Evolutionary conservation across 768 basidiomycete genomes (phyloP).

Genomic region (Tremella fuciformis): DNA sequence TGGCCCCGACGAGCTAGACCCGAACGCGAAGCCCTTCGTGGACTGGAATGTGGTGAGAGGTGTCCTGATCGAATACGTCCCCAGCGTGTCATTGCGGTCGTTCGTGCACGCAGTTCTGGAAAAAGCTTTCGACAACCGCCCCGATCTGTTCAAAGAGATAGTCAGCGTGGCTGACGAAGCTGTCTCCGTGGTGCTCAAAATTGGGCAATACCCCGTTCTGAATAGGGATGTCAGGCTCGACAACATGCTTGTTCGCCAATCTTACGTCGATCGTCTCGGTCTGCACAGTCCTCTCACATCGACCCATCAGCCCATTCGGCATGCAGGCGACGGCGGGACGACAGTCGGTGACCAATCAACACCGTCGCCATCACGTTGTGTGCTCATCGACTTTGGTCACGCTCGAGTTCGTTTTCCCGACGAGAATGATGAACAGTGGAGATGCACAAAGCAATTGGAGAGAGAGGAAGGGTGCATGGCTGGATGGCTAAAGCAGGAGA

Average conservation of each 20-base stretch:
- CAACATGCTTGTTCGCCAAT: background rate
- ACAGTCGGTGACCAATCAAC: too few species aligned
- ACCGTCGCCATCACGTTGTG: background rate
- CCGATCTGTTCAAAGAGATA: too few species aligned
- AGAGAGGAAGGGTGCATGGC: background rate
- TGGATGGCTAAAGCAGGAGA: too few species aligned
- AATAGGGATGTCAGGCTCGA: conserved; percentile 4
- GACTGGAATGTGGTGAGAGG: background rate
- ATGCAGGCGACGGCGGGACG: too few species aligned
- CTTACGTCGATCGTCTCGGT: too few species aligned
- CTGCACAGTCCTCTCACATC: too few species aligned
- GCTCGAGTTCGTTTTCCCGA: conserved; percentile 6
- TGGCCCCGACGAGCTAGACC: background rate
- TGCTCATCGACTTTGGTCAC: conserved; percentile 8
- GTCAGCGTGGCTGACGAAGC: background rate
- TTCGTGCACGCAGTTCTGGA: conserved; percentile 1
- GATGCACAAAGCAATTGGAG: conserved; percentile 6
- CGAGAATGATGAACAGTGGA: conserved; percentile 14
- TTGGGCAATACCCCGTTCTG: background rate
- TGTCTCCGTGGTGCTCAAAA: background rate
- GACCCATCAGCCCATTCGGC: too few species aligned
- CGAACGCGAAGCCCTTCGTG: too few species aligned
- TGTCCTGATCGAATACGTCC: conserved; percentile 7
- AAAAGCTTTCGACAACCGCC: background rate
- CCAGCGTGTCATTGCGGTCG: conserved; percentile 11